Base-by-base conservation (phyloP, 805 yeast genomes). In the Hemisphaericaspora nanyangensis region DNA sequence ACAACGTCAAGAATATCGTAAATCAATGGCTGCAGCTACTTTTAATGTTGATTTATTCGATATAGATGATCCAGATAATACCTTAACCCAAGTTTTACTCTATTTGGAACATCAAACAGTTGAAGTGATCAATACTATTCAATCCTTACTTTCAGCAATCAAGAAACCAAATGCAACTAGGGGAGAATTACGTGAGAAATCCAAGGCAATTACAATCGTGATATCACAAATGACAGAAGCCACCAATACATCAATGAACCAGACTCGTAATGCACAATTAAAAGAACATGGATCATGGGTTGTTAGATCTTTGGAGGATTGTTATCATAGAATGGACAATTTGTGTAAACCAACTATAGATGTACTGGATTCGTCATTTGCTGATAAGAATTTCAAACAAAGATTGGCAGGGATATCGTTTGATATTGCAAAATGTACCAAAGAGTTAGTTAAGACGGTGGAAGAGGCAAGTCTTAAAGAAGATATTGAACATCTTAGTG, bases 341-440 rank as follows among this genome's bases (percentile, higher is more conserved):
- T 71, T 91, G 44, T 82, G 90, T 55, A 63, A 60, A 45, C 67
- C 70, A 11, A 30, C 51, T 6, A 45, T 35, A 31, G 68, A 63
- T 22, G 61, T 62, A 48, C 52, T 62, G 29, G 85, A 80, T 47
- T 63, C 54, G 26, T 86, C 81, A 38, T 80, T 75, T 55, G 96
- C 96, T 2, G 95, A 88, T 56, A 84, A 85, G 59, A 85, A 85
- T 51, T 83, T 88, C 67, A 87, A 87, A 62, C 97, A 91, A 62
- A 77, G 97, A 54, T 76, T 91, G 48, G 98, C 98, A 0, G 97
- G 97, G 2, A 84, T 90, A 49, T 91, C 96, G 20, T 91, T 89
- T 65, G 98, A 91, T 59, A 86, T 91, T 64, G 97, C 97, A 17
- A 89, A 91, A 62, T 85, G 95, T 60, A 91, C 97, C 5, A 91